Base-by-base conservation (phyloP, 805 yeast species). In the Kazachstania martiniae region DNA sequence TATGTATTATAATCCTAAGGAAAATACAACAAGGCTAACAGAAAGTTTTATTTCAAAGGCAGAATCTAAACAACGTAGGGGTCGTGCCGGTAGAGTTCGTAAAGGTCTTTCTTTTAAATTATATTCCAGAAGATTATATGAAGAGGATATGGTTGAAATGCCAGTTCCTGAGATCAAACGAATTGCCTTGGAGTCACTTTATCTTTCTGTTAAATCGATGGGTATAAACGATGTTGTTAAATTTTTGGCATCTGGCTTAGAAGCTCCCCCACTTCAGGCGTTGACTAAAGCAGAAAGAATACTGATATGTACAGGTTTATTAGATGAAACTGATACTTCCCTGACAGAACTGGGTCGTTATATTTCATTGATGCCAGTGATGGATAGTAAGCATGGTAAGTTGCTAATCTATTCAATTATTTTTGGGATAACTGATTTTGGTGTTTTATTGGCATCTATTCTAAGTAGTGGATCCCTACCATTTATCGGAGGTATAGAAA, bases 71-170 rank as follows among this genome's bases (percentile, higher is more conserved):
- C 98, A 89, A 57, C 71, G 98, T 60, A 67, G 95, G 54, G 98
- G 98, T 53, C 81, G 98, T 63, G 89, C 96, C n/a, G 98, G 98
- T 41, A 87, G 98, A 70, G 85, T 89, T 9, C 71, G 77, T 22
- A 65, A 65, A 17, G 98, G 98, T 36, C 61, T 64, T 10, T 86
- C 96, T 40, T 89, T 74, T 56, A 86, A 82, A 49, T 50, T 89
- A 29, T 89, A 72, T 56, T 78, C 95, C 1, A 59, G 62, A 33
- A 70, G 70, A 3, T 69, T 83, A 0, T 73, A 73, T 45, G 62
- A 63, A 4, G 53, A 54, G 1, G 51, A 56, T 15, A 80, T 86
- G 89, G 59, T 68, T 12, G 62, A 68, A 2, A 77, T 78, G 42
- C 94, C 95, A 1, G 65, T 80, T 12, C 96, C 98, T 0, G 98